Evolutionary conservation across 768 basidiomycete species (phyloP).

Genomic region (Lyophyllum atratum): DNA sequence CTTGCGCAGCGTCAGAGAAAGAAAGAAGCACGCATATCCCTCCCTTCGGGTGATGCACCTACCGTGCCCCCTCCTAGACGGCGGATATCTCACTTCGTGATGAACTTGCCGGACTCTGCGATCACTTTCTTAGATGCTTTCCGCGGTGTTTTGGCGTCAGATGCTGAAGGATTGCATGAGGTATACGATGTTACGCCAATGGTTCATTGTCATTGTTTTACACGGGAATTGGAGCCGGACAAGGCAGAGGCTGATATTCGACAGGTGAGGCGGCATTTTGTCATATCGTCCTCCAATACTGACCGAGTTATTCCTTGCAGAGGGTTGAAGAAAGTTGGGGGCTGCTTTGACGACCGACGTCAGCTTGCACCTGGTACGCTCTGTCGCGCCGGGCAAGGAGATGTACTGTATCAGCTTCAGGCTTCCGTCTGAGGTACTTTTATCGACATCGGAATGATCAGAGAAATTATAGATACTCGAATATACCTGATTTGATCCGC

Average conservation of each 20-base stretch:
- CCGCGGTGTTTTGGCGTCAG: conserved; percentile 61
- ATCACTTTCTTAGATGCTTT: conserved; percentile 90
- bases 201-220: conserved; percentile 97
- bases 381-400: conserved; percentile 93
- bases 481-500: conserved; percentile 7
- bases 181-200: conserved; percentile 75
- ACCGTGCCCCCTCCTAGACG: conserved; percentile 39
- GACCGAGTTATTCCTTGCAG: conserved; percentile 41
- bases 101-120: conserved; percentile 96
- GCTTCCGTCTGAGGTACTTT: conserved; percentile 40
- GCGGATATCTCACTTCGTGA: conserved; percentile 85
- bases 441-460: conserved; percentile 1
- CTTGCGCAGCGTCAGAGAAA: conserved; percentile 39
- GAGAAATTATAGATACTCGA: background rate
- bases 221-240: conserved; percentile 72
- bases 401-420: conserved; percentile 97
- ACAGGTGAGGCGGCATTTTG: conserved; percentile 52
- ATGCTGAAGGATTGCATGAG: conserved; percentile 39
- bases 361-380: conserved; percentile 76
- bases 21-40: conserved; percentile 10
- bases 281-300: conserved; percentile 12
- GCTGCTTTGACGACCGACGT: conserved; percentile 49
- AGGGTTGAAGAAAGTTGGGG: conserved; percentile 72
- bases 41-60: background rate
- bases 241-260: conserved; percentile 78